Conservation (phyloP, 495 filamentous ascomycete genomes). For the Aspergillus ostianus region DNA sequence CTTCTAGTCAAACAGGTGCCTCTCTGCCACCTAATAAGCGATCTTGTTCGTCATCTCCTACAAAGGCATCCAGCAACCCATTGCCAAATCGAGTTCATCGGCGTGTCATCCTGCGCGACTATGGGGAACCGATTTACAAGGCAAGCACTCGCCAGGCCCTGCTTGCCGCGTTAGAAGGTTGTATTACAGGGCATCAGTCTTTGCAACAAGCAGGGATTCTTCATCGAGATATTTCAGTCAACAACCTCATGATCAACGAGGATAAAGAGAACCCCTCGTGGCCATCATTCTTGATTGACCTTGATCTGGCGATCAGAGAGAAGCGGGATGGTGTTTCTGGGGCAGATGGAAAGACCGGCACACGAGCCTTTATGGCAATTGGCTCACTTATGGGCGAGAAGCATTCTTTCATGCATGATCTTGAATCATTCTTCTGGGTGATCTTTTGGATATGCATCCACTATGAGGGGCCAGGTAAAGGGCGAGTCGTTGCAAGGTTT, state of each 20-base stretch:
- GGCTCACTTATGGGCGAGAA: slow-evolving; percentile 24
- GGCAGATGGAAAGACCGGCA: slow-evolving; percentile 29
- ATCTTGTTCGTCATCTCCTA: background rate
- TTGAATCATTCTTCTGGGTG: slow-evolving; percentile 57
- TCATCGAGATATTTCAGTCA: slow-evolving; percentile 37
- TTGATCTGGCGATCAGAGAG: slow-evolving; percentile 28
- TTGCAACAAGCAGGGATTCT: slow-evolving; percentile 23
- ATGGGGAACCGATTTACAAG: slow-evolving; percentile 38
- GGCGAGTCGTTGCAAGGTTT: slow-evolving; percentile 18
- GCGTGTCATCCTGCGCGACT: slow-evolving; percentile 39
- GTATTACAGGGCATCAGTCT: slow-evolving; percentile 33
- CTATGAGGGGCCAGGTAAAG: slow-evolving; percentile 24
- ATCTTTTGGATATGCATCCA: slow-evolving; percentile 50
- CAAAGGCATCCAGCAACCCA: too few relatives aligned
- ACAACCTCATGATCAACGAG: slow-evolving; percentile 34
- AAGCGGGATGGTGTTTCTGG: slow-evolving; percentile 19
- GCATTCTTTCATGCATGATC: slow-evolving; percentile 31
- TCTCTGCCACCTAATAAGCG: slow-evolving; percentile 2
- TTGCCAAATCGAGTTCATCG: slow-evolving; percentile 39
- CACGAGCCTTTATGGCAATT: slow-evolving; percentile 34
- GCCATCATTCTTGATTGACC: slow-evolving; percentile 29
- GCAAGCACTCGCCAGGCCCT: slow-evolving; percentile 38
- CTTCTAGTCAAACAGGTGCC: background rate
- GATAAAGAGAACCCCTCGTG: slow-evolving; percentile 28
- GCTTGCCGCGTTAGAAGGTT: slow-evolving; percentile 36